Evolutionary conservation across 495 filamentous ascomycete species (phyloP).

Genomic region (Xylaria grammica): DNA sequence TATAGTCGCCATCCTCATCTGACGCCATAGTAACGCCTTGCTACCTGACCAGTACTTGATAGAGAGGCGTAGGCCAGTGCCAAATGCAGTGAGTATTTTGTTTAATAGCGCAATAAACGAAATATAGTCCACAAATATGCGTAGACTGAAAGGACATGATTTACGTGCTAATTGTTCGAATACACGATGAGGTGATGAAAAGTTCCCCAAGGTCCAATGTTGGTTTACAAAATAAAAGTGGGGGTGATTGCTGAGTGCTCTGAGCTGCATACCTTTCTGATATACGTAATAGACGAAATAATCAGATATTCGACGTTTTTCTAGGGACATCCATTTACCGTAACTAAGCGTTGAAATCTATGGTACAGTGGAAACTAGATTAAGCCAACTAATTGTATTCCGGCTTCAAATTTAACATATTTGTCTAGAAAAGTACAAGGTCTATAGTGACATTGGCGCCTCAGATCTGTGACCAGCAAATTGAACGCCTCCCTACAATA

Average conservation of each 20-base stretch:
- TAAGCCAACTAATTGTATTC: not conserved
- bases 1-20: conserved; percentile 65
- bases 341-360: not conserved
- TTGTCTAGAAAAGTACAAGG: conserved; percentile 15
- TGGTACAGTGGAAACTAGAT: conserved; percentile 4
- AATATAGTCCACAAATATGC: too few relatives aligned
- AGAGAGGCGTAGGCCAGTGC: too few relatives aligned
- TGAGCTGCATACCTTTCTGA: too few relatives aligned
- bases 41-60: not conserved
- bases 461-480: conserved; percentile 21
- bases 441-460: conserved; percentile 15
- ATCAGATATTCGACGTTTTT: too few relatives aligned
- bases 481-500: not conserved
- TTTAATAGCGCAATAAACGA: not conserved
- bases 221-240: conserved; percentile 18
- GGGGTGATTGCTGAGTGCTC: not conserved
- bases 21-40: conserved; percentile 16
- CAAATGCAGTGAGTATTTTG: not conserved
- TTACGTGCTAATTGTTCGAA: too few relatives aligned
- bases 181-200: too few relatives aligned
- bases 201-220: not conserved
- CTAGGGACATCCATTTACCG: not conserved
- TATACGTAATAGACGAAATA: too few relatives aligned
- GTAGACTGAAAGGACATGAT: too few relatives aligned
- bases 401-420: not conserved